Evolutionary conservation across 2,329 filamentous ascomycete species (phyloP).

Genomic region (Thielaviopsis euricoi): DNA sequence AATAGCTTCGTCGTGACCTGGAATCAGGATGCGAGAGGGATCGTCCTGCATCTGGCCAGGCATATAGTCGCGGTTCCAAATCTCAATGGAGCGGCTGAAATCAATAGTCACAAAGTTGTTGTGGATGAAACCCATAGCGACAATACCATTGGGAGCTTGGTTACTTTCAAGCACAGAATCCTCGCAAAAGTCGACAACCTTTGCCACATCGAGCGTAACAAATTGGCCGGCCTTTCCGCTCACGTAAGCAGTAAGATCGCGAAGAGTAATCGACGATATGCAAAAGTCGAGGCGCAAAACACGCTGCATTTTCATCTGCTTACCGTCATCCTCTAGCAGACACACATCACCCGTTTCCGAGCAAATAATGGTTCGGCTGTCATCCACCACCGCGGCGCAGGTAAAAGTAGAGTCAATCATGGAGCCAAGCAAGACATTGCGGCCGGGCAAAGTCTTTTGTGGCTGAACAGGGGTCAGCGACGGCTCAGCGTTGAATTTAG

Average conservation of each 20-base stretch:
- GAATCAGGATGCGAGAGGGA: slow-evolving; percentile 35
- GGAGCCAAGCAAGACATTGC: slow-evolving; percentile 72
- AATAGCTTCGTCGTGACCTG: slow-evolving; percentile 47
- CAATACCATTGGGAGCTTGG: slow-evolving; percentile 29
- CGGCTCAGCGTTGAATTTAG: slow-evolving; percentile 27
- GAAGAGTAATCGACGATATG: slow-evolving; percentile 49
- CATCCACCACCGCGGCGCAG: slow-evolving; percentile 55
- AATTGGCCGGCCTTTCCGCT: slow-evolving; percentile 50
- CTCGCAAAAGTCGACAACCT: slow-evolving; percentile 26
- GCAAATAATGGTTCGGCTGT: slow-evolving; percentile 63
- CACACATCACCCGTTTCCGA: slow-evolving; percentile 85
- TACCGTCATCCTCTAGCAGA: slow-evolving; percentile 60
- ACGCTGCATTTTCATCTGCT: slow-evolving; percentile 52
- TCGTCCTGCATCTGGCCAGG: slow-evolving; percentile 24
- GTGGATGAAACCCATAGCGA: slow-evolving; percentile 52
- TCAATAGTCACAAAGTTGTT: slow-evolving; percentile 61
- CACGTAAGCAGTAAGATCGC: slow-evolving; percentile 44
- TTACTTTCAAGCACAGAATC: slow-evolving; percentile 24
- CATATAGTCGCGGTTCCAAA: slow-evolving; percentile 35
- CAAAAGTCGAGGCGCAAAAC: slow-evolving; percentile 50
- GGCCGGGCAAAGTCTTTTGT: slow-evolving; percentile 56
- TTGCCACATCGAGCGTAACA: slow-evolving; percentile 33
- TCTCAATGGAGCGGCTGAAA: slow-evolving; percentile 55
- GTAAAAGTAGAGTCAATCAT: slow-evolving; percentile 76
- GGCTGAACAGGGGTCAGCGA: slow-evolving; percentile 17